Base-by-base conservation (phyloP, 495 filamentous ascomycete genomes). In the Cudoniella acicularis region DNA sequence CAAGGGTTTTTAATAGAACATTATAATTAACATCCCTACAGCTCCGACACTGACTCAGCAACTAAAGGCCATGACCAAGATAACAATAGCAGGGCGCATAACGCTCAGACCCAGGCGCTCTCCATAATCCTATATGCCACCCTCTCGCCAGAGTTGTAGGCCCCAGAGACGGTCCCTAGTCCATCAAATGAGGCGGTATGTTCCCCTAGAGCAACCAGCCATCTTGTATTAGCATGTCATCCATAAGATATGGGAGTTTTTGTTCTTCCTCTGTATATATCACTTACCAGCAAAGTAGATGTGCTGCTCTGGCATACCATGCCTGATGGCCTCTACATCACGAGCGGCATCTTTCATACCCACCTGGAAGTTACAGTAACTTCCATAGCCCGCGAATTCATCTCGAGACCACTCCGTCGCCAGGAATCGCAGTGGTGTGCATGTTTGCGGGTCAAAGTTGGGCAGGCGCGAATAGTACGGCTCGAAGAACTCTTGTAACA, bases 141-240 rank as follows among this genome's bases (percentile, higher is more conserved):
- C 6, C 79, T 79, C 72, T 96, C 89, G 0, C 93, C 93, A 67
- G 88, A 90, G 89, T 89, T 93, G 62, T 90, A 96, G 16, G 92
- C 92, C 1, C 92, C 92, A 2, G 90, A 92, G 11, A 85, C 88
- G 3, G 91, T 96, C 1, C 92, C 92, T 52, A 95, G 69, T n/a
- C 88, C 90, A 22, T 92, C 83, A 71, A 96, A 93, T 30, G 93
- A 91, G 26, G 90, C 84, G 27, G 92, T 96, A 73, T 96, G 93
- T 70, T 98, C 93, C 17, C 43, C 43, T 47, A 47, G 17, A 47
- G 17, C n/a, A 6, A 47, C 20, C 20, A 47, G 8, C 43, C n/a
- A n/a, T n/a, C n/a, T n/a, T n/a, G 8, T n/a, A 47, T 47, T 21
- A 47, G 20, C 17, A 47, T 47, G 17, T 8, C 43, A 9, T 47